Conservation (phyloP, 2,329 filamentous ascomycete genomes). For the Verticillium klebahnii region DNA sequence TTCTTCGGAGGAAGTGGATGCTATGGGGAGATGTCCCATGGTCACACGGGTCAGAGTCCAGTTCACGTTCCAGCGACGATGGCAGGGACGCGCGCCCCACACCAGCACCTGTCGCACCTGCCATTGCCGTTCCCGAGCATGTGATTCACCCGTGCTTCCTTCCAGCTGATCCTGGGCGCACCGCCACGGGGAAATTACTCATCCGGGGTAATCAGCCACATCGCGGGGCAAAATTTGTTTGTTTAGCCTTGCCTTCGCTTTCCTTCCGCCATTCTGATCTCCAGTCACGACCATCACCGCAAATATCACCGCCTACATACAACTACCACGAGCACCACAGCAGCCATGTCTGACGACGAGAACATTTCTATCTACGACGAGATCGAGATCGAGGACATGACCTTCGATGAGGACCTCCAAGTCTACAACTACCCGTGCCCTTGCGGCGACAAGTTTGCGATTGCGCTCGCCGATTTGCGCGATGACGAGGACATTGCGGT, state of each 20-base stretch:
- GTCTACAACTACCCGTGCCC: constrained; percentile 97
- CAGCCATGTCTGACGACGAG: constrained; percentile 58
- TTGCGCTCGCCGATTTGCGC: constrained; percentile 74
- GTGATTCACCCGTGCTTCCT: not conserved
- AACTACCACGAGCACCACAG: not conserved
- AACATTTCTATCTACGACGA: constrained; percentile 83
- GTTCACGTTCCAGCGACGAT: not conserved
- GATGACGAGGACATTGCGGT: constrained; percentile 95
- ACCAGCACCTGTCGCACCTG: not conserved
- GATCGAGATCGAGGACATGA: constrained; percentile 99
- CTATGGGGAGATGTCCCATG: not conserved
- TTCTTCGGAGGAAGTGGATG: not conserved
- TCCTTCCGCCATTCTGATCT: not conserved
- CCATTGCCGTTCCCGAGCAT: constrained; percentile 2
- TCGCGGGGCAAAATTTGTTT: constrained; percentile 9
- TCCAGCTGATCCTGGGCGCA: not conserved
- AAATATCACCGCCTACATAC: not conserved
- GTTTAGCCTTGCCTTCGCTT: not conserved
- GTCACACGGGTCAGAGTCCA: not conserved
- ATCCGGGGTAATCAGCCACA: constrained; percentile 9
- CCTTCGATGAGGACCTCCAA: constrained; percentile 73
- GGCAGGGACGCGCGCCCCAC: not conserved
- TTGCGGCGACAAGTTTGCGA: constrained; percentile 95
- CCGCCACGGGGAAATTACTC: not conserved
- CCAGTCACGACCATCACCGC: not conserved